Evolutionary conservation across 202 grass and related monocot genomes (phyloP).

Genomic region (Schoenoplectus triqueter): DNA sequence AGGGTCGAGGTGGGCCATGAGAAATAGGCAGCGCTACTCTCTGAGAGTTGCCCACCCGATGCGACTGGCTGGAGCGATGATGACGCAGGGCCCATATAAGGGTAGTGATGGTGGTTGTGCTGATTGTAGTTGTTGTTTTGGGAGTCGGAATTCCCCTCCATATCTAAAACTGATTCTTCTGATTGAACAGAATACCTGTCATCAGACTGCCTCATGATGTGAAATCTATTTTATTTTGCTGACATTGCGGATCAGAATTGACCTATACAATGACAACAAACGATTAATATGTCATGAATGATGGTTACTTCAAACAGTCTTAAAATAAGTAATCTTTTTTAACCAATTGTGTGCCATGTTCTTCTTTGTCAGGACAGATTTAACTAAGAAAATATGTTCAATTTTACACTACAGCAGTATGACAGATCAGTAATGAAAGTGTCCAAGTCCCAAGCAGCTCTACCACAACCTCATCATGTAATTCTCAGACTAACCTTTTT

Average conservation of each 20-base stretch:
- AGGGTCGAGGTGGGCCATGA: slow-evolving; percentile 93
- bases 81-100: slow-evolving; percentile 48
- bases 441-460: background rate
- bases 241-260: slow-evolving; percentile 36
- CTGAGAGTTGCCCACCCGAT: slow-evolving; percentile 74
- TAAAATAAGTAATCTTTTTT: background rate
- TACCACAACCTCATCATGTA: slow-evolving; percentile 1
- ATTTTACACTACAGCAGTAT: slow-evolving; percentile 1
- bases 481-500: background rate
- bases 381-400: background rate
- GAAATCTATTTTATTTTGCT: slow-evolving; percentile 25
- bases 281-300: slow-evolving; percentile 8
- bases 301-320: background rate
- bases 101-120: slow-evolving; percentile 37
- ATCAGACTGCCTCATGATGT: slow-evolving; percentile 65
- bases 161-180: slow-evolving; percentile 70
- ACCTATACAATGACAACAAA: slow-evolving; percentile 47
- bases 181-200: slow-evolving; percentile 52
- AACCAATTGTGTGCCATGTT: background rate
- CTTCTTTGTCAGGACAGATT: background rate
- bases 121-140: slow-evolving; percentile 28
- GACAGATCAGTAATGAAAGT: background rate
- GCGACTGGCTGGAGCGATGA: slow-evolving; percentile 78
- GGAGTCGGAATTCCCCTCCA: slow-evolving; percentile 61
- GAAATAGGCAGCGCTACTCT: slow-evolving; percentile 88